These are phyloP conservation scores for Populus euphratica DNA, from an alignment of 345 rosid species.

Conservation along the genomic window DNA sequence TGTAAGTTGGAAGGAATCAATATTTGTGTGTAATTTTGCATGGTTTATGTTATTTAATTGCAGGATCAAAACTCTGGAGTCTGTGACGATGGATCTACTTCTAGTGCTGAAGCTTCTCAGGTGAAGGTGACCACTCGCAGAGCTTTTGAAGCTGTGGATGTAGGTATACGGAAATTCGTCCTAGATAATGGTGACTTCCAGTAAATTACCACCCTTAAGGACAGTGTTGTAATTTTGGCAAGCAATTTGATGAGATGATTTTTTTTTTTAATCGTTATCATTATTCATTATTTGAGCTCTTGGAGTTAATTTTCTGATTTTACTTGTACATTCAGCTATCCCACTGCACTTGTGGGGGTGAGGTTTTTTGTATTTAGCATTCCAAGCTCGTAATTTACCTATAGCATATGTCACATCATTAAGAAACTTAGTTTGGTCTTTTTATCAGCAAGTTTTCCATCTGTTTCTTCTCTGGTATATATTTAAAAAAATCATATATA, in stretches of 20 bases:
- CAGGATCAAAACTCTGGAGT: conserved; percentile 36
- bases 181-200: background rate
- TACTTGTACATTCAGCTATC: background rate
- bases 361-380: background rate
- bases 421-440: background rate
- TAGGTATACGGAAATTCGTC: conserved; percentile 23
- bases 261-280: too few relatives aligned
- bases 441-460: background rate
- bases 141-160: conserved; percentile 47
- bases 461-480: background rate
- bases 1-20: background rate
- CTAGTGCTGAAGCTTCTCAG: conserved; percentile 48
- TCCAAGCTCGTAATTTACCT: background rate
- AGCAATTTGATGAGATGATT: background rate
- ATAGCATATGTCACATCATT: background rate
- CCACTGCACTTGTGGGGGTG: background rate
- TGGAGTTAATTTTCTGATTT: background rate
- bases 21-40: background rate
- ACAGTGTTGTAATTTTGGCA: background rate
- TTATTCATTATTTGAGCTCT: background rate
- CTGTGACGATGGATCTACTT: conserved; percentile 43
- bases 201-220: background rate
- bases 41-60: conserved; percentile 2
- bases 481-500: background rate
- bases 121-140: conserved; percentile 41